Percentiles rank a stretch among this genome's conserved stretches.
phyloP scores from a whole-genome alignment of 257 asterid genomes.

The Nicotiana sylvestris region DNA sequence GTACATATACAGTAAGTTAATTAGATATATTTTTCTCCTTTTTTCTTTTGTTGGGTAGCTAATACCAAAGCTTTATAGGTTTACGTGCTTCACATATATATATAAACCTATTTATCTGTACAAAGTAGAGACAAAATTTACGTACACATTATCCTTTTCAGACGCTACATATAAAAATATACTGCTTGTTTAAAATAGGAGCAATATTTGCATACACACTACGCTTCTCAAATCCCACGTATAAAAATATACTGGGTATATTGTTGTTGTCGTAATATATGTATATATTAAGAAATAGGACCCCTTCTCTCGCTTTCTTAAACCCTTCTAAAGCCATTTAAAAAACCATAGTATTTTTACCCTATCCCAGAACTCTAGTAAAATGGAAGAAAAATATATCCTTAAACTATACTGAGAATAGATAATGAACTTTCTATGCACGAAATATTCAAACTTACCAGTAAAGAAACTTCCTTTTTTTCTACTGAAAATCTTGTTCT shows the following conservation, averaged over 20 bases:
- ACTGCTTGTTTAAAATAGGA: too few species aligned
- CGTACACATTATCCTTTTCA: too few species aligned
- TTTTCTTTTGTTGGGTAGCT: too few species aligned
- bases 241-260: not conserved
- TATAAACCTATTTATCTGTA: too few species aligned
- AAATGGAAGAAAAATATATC: not conserved
- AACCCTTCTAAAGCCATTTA: not conserved
- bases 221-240: too few species aligned
- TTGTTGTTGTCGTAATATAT: too few species aligned
- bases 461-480: not conserved
- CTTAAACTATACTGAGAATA: not conserved
- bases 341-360: not conserved
- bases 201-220: too few species aligned
- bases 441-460: conserved; percentile 4
- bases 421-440: not conserved
- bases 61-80: not conserved
- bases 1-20: not conserved
- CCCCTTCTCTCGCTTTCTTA: not conserved
- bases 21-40: not conserved
- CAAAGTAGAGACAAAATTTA: too few species aligned
- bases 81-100: not conserved
- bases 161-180: too few species aligned
- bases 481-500: not conserved
- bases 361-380: not conserved
- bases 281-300: not conserved